phyloP scores from a whole-genome alignment of 1,284 basidiomycete genomes.

The Cryptococcus wingfieldii region DNA sequence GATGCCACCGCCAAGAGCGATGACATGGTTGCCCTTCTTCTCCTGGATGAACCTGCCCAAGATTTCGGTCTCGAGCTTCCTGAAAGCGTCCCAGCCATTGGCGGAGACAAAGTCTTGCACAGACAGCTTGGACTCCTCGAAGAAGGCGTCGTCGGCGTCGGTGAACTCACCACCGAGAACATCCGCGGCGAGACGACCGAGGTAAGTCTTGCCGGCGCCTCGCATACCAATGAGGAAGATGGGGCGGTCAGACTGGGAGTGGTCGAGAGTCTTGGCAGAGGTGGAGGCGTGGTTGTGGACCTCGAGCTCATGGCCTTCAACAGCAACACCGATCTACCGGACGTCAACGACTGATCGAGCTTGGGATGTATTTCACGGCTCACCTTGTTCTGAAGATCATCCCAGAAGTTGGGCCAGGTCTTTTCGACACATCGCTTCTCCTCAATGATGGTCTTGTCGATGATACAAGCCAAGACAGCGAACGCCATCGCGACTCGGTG shows the following conservation, averaged over 20 bases:
- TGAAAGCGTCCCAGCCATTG: constrained; percentile 74
- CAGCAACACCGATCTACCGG: constrained; percentile 76
- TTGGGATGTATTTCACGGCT: constrained; percentile 9
- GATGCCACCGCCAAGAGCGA: constrained; percentile 93
- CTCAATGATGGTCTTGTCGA: constrained; percentile 75
- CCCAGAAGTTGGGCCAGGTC: constrained; percentile 99
- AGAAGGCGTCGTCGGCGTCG: constrained; percentile 83
- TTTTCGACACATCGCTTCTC: constrained; percentile 99
- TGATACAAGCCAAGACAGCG: constrained; percentile 74
- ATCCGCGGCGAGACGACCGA: constrained; percentile 73
- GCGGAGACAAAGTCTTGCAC: constrained; percentile 73
- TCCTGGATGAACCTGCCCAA: constrained; percentile 61
- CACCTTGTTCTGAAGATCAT: constrained; percentile 90
- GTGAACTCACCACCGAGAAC: constrained; percentile 72
- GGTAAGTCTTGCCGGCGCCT: constrained; percentile 89
- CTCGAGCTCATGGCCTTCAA: constrained; percentile 74
- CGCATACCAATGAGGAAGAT: constrained; percentile 93
- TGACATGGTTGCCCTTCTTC: constrained; percentile 62
- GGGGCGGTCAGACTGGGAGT: constrained; percentile 55
- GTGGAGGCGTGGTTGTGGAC: constrained; percentile 47
- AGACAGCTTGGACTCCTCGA: constrained; percentile 59
- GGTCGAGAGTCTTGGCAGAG: constrained; percentile 42
- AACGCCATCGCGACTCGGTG: constrained; percentile 99
- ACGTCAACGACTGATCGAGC: background rate
- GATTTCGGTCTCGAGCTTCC: constrained; percentile 58